Evolutionary conservation across 805 yeast species (phyloP).

Genomic region (Cyberlindnera americana): DNA sequence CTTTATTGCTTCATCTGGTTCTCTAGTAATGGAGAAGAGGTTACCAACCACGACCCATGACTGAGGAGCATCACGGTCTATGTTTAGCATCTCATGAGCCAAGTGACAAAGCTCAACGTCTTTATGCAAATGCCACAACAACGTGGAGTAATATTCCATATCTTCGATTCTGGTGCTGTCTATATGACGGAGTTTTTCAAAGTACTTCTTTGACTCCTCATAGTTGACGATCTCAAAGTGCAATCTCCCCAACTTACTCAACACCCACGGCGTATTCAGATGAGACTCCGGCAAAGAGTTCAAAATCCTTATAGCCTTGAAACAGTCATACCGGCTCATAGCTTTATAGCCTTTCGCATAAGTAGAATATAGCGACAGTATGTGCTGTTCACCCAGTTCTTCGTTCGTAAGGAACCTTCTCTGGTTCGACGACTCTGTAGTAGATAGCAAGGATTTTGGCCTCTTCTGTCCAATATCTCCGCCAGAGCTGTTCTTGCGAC

Average conservation of each 20-base stretch:
- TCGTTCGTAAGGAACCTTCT: slow-evolving; percentile 21
- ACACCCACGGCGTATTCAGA: slow-evolving; percentile 78
- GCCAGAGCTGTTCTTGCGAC: slow-evolving; percentile 9
- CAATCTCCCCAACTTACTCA: slow-evolving; percentile 71
- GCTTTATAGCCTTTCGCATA: slow-evolving; percentile 62
- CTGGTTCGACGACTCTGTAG: slow-evolving; percentile 11
- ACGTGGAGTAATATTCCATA: slow-evolving; percentile 88
- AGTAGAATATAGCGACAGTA: slow-evolving; percentile 45
- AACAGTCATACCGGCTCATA: slow-evolving; percentile 67
- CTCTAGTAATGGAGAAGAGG: slow-evolving; percentile 74
- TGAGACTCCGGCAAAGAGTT: slow-evolving; percentile 61
- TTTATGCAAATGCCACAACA: slow-evolving; percentile 88
- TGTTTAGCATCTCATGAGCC: slow-evolving; percentile 73
- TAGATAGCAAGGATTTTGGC: slow-evolving; percentile 15
- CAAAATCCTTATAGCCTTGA: slow-evolving; percentile 69
- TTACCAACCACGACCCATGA: slow-evolving; percentile 95
- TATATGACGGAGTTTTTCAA: slow-evolving; percentile 54
- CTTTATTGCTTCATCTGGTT: slow-evolving; percentile 84
- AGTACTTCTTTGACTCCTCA: slow-evolving; percentile 65
- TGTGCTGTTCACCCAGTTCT: slow-evolving; percentile 36
- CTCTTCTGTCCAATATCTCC: slow-evolving; percentile 21
- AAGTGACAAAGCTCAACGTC: slow-evolving; percentile 75
- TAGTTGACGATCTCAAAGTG: slow-evolving; percentile 88
- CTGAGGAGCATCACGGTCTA: slow-evolving; percentile 64
- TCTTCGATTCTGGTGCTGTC: slow-evolving; percentile 81